Evolutionary conservation across 305 asterid species (phyloP).

Genomic region (Fraxinus ornus): DNA sequence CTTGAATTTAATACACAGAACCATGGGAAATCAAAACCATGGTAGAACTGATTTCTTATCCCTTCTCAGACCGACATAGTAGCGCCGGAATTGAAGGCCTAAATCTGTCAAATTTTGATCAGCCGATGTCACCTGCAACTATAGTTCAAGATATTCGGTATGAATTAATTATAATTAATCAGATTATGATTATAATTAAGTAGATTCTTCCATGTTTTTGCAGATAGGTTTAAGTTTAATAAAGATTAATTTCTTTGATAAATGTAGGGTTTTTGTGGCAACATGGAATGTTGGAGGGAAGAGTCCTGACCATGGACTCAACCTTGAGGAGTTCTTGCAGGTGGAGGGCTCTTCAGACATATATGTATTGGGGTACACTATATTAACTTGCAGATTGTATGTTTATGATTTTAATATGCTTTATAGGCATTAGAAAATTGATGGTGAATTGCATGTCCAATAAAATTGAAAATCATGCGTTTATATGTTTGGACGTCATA

Average conservation of each 20-base stretch:
- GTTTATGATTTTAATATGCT: background rate
- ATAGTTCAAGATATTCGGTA: constrained; percentile 65
- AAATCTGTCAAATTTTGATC: constrained; percentile 47
- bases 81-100: constrained; percentile 54
- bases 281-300: constrained; percentile 98
- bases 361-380: constrained; percentile 76
- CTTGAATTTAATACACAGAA: constrained; percentile 3
- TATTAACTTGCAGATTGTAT: background rate
- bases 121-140: constrained; percentile 47
- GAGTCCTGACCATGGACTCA: constrained; percentile 67
- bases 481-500: background rate
- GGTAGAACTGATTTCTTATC: constrained; percentile 26
- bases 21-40: constrained; percentile 8
- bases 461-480: background rate
- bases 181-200: background rate
- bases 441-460: background rate
- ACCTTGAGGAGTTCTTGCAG: constrained; percentile 86
- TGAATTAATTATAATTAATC: background rate
- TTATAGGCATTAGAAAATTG: background rate
- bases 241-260: background rate
- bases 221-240: background rate
- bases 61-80: constrained; percentile 64
- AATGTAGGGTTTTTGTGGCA: constrained; percentile 69
- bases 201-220: background rate
- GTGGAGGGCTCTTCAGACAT: constrained; percentile 82